Evolutionary conservation across 2,329 filamentous ascomycete genomes (phyloP).

Genomic region (Stemphylium lycopersici): DNA sequence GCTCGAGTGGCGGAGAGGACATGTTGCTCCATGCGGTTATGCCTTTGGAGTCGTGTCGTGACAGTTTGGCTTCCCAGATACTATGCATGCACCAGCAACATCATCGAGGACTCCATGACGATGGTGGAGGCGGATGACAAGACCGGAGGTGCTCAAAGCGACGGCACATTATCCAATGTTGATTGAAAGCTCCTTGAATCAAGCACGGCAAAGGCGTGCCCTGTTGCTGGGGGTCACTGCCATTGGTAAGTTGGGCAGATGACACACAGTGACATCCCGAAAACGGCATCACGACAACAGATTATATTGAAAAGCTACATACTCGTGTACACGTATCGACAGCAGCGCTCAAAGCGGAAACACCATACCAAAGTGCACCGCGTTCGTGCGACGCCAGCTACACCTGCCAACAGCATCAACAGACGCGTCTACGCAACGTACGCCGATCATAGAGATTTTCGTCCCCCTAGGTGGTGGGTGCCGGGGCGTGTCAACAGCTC

Average conservation of each 20-base stretch:
- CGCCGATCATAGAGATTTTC: constrained; percentile 55
- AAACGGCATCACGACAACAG: not conserved
- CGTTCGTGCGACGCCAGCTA: not conserved
- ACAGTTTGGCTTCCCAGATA: no score
- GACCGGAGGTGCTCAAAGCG: no score
- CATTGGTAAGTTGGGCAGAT: not conserved
- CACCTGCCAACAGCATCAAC: not conserved
- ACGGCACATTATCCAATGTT: no score
- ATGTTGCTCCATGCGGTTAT: no score
- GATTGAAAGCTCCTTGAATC: no score
- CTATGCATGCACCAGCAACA: no score
- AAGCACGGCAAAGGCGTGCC: no score
- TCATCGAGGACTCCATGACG: no score
- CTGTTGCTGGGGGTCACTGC: no score
- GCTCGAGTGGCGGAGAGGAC: no score
- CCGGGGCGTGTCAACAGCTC: constrained; percentile 57
- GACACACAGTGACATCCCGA: not conserved
- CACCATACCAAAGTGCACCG: not conserved
- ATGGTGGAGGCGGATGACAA: no score
- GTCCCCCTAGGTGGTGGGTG: constrained; percentile 56
- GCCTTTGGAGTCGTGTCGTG: no score
- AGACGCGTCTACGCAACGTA: constrained; percentile 40
- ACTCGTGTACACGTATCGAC: constrained; percentile 1
- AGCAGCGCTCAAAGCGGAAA: not conserved
- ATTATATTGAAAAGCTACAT: constrained; percentile 21